Evolutionary conservation across 2,329 filamentous ascomycete genomes (phyloP).

Genomic region (Thelonectria olida): DNA sequence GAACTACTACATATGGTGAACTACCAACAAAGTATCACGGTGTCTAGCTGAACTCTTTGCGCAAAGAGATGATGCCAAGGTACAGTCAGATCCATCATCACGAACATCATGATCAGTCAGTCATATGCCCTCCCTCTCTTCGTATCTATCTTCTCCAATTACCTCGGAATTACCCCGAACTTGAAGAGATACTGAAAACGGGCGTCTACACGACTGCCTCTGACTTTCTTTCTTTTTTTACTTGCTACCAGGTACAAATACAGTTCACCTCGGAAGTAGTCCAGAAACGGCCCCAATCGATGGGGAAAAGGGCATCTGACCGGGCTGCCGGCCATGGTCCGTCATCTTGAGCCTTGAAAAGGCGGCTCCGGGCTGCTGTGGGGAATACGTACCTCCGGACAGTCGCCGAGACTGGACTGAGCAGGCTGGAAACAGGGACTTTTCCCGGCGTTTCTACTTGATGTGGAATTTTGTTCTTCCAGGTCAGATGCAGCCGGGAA

Average conservation of each 20-base stretch:
- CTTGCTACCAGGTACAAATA: background rate
- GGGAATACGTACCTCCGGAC: slow-evolving; percentile 39
- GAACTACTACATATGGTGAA: no score
- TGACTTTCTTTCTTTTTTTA: slow-evolving; percentile 3
- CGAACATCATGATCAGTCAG: background rate
- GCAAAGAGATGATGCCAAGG: no score
- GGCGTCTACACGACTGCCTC: background rate
- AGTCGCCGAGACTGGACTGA: slow-evolving; percentile 37
- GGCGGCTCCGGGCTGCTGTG: slow-evolving; percentile 12
- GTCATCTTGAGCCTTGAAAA: background rate
- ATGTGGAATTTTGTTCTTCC: background rate
- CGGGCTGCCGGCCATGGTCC: background rate
- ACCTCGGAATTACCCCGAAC: slow-evolving; percentile 34
- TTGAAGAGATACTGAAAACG: background rate
- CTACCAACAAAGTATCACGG: no score
- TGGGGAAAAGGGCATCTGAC: background rate
- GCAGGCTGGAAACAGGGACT: background rate
- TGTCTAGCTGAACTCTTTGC: no score
- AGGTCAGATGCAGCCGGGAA: background rate
- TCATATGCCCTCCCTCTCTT: background rate
- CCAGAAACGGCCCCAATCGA: background rate
- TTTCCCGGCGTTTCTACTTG: background rate
- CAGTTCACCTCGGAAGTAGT: slow-evolving; percentile 32
- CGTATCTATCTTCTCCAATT: background rate
- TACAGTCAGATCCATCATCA: background rate